Percentiles rank a stretch among this genome's conserved stretches.
These are phyloP conservation scores for Yarrowia osloensis DNA, from an alignment of 805 yeast species.

Conservation along the genomic window DNA sequence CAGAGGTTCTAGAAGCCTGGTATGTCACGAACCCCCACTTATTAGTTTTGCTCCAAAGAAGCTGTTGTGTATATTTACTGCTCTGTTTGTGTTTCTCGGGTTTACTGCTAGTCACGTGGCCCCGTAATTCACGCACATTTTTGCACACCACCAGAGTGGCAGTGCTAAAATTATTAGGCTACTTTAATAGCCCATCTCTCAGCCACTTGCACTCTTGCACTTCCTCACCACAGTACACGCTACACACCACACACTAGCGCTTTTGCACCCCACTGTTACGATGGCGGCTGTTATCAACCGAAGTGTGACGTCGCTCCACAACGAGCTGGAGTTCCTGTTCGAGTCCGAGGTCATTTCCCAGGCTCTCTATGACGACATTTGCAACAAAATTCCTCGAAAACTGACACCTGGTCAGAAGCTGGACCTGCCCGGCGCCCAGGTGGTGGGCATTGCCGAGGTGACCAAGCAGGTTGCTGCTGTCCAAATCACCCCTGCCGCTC, in stretches of 20 bases:
- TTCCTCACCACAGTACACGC: not conserved
- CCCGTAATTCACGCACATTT: not conserved
- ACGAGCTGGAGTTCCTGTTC: constrained; percentile 76
- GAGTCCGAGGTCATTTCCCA: constrained; percentile 74
- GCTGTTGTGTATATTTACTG: not conserved
- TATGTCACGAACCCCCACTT: no score
- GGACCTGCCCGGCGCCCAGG: constrained; percentile 42
- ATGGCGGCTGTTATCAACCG: constrained; percentile 55
- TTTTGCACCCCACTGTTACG: not conserved
- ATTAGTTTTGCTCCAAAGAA: not conserved
- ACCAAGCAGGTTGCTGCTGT: constrained; percentile 44
- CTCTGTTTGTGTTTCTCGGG: not conserved
- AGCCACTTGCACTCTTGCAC: not conserved
- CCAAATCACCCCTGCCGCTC: constrained; percentile 35
- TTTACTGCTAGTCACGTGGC: not conserved
- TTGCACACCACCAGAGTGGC: not conserved
- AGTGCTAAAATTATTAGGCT: constrained; percentile 25
- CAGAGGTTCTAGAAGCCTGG: not conserved
- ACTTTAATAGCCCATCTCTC: not conserved
- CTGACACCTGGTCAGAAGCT: constrained; percentile 29
- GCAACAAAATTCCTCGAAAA: constrained; percentile 56
- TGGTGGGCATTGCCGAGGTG: constrained; percentile 53
- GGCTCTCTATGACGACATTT: constrained; percentile 54
- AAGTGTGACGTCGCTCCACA: constrained; percentile 69
- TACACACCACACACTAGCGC: not conserved